Base-by-base conservation (phyloP, 345 rosid species). In the Citrus trifoliata region DNA sequence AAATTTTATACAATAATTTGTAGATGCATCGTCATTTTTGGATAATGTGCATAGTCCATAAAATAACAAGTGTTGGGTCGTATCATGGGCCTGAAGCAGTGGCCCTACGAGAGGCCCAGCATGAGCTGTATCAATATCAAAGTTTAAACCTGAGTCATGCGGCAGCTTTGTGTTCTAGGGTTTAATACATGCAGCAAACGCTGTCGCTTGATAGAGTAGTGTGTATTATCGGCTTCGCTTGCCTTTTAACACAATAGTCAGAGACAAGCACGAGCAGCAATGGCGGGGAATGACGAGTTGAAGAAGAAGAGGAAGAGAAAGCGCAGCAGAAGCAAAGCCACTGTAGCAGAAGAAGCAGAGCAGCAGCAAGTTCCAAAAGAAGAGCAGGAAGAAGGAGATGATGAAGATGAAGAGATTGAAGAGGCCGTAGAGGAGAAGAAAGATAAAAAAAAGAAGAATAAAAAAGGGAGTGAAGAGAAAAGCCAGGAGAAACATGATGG, bases 231-330 rank as follows among this genome's bases (percentile, higher is more conserved):
- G 21, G 22, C 58, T 53, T 53, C 7, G 14, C 51, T 46, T 53
- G 58, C 2, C 58, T 6, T 18, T 53, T 24, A 7, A n/a, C 62
- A 2, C 4, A 56, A 22, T 22, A n/a, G 4, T 19, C 38, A 16
- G 18, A 13, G 67, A 28, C 38, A 28, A 63, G 21, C 30, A 14
- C 32, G 6, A 46, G 18, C 58, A 4, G 6, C 58, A 2, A 67
- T 37, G 51, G 51, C 71, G 8, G 33, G 85, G 24, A 59, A 59
- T 7, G 88, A 85, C 27, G 87, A 82, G 27, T 70, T 64, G 59
- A 85, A 82, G 59, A 85, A 84, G 72, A 82, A 85, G 81, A 85
- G 87, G 56, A 77, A 77, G 61, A 78, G 90, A 33, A 87, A 87
- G 63, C 78, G 88, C 66, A 83, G 42, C 70, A 81, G 84, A 86